Evolutionary conservation across 306 rosid genomes (phyloP).

Genomic region (Gastrolobium villosum): DNA sequence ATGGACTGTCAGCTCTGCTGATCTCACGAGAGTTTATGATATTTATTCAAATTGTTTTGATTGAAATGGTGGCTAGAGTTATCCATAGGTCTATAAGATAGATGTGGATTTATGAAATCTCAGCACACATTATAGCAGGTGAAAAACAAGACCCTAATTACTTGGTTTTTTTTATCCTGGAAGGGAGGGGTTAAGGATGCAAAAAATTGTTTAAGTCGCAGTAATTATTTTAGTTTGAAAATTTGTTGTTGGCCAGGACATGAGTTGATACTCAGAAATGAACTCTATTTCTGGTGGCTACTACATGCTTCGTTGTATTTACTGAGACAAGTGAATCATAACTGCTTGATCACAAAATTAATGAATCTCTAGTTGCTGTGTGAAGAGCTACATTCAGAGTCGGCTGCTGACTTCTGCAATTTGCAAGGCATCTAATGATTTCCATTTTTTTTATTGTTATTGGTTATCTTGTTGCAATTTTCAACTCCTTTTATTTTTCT

Average conservation of each 20-base stretch:
- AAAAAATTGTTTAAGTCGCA: slow-evolving; percentile 13
- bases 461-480: slow-evolving; percentile 30
- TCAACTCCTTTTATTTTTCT: slow-evolving; percentile 37
- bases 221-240: slow-evolving; percentile 14
- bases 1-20: slow-evolving; percentile 80
- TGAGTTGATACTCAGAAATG: slow-evolving; percentile 30
- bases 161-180: slow-evolving; percentile 1
- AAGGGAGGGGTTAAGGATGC: slow-evolving; percentile 2
- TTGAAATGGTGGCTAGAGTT: slow-evolving; percentile 50
- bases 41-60: slow-evolving; percentile 69
- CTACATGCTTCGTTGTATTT: slow-evolving; percentile 24
- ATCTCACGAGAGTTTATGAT: slow-evolving; percentile 68
- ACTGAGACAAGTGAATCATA: slow-evolving; percentile 32
- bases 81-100: slow-evolving; percentile 18
- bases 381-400: slow-evolving; percentile 32
- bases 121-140: slow-evolving; percentile 25
- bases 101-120: slow-evolving; percentile 18
- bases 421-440: slow-evolving; percentile 42
- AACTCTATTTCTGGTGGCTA: slow-evolving; percentile 12
- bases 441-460: slow-evolving; percentile 29
- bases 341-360: slow-evolving; percentile 12
- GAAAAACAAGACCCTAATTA: slow-evolving; percentile 9
- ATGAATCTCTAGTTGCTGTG: slow-evolving; percentile 11
- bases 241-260: background rate
- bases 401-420: slow-evolving; percentile 30